These are phyloP conservation scores for Rhizophagus prolifer DNA, from an alignment of 192 early-diverging fungal species.

Conservation along the genomic window DNA sequence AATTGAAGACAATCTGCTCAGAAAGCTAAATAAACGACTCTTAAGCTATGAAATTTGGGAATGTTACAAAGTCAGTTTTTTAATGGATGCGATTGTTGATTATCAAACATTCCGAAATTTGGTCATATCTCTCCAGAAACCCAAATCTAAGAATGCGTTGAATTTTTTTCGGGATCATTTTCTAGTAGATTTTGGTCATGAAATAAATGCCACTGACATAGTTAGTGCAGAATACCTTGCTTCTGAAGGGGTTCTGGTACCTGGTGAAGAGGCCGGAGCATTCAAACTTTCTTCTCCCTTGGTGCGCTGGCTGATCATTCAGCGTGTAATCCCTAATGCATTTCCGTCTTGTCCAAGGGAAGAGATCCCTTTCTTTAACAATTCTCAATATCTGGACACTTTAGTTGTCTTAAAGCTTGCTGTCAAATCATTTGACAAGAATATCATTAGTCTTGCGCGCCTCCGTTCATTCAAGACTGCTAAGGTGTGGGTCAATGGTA, in stretches of 20 bases:
- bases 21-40: too few species aligned
- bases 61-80: too few species aligned
- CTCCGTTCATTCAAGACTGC: conserved; percentile 26
- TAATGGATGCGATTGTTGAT: too few species aligned
- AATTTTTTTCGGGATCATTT: neutral
- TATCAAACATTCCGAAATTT: too few species aligned
- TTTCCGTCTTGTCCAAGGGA: conserved; percentile 15
- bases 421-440: conserved; percentile 21
- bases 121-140: too few species aligned
- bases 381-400: conserved; percentile 10
- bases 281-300: conserved; percentile 32
- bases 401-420: neutral
- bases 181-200: conserved; percentile 1
- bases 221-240: conserved; percentile 11
- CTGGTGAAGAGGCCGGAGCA: conserved; percentile 9
- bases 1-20: conserved; percentile 2
- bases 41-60: too few species aligned
- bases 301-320: conserved; percentile 26
- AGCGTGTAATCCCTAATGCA: conserved; percentile 19
- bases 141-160: too few species aligned
- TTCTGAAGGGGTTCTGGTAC: conserved; percentile 26
- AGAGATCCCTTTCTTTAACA: conserved; percentile 5
- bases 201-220: neutral
- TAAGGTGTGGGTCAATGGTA: conserved; percentile 19
- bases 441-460: neutral